Conservation (phyloP, 164 flowering plant genomes). For the Vitis riparia region DNA sequence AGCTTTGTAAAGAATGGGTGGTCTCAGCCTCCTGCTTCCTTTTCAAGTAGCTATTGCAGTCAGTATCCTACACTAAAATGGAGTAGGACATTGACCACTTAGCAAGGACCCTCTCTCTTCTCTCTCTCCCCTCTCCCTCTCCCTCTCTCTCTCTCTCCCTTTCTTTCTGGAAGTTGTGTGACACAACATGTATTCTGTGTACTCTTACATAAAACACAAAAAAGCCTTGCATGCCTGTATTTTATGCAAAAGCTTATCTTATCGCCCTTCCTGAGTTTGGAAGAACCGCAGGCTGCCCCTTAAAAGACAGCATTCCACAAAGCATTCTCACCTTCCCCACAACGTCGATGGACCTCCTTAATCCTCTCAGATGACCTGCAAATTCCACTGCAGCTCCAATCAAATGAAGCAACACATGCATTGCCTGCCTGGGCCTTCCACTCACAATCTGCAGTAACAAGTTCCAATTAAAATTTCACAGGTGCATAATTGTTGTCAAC, state of each 20-base stretch:
- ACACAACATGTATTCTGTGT: slow-evolving; percentile 15
- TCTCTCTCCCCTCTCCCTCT: slow-evolving; percentile 9
- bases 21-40: slow-evolving; percentile 7
- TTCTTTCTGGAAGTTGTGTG: slow-evolving; percentile 6
- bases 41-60: slow-evolving; percentile 10
- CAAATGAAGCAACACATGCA: slow-evolving; percentile 76
- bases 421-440: slow-evolving; percentile 83
- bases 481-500: no score
- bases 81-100: slow-evolving; percentile 15
- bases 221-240: background rate
- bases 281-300: slow-evolving; percentile 17
- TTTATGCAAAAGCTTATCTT: background rate
- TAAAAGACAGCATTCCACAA: slow-evolving; percentile 57
- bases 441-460: slow-evolving; percentile 54
- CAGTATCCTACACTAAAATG: slow-evolving; percentile 36
- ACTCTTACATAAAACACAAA: slow-evolving; percentile 6
- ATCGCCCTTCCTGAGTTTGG: slow-evolving; percentile 26
- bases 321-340: slow-evolving; percentile 73
- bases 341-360: slow-evolving; percentile 66
- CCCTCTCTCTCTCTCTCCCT: slow-evolving; percentile 18
- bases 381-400: slow-evolving; percentile 84
- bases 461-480: background rate
- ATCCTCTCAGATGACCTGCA: slow-evolving; percentile 76
- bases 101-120: slow-evolving; percentile 22
- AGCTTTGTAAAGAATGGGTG: slow-evolving; percentile 28